Base-by-base conservation (phyloP, 371 early-diverging fungal species). In the Chytridiales sp. region DNA sequence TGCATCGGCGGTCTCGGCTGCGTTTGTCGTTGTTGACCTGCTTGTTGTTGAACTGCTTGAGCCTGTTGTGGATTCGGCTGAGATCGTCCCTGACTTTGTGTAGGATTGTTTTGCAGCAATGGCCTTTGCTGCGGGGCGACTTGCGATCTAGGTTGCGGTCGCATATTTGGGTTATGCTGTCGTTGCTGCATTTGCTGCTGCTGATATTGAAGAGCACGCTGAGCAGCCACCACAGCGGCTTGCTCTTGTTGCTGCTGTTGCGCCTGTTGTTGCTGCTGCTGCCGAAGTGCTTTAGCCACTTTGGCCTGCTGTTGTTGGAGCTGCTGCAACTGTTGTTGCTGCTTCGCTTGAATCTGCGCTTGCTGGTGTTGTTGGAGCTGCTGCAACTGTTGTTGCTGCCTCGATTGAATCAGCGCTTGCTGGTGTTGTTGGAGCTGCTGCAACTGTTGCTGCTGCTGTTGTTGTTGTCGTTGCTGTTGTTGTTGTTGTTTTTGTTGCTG, bases 121-220 rank as follows among this genome's bases (percentile, higher is more conserved):
- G n/a, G 42, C 59, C 22, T 49, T 50, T 11, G 41, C 41, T 4
- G 59, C 59, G 38, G 59, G 50, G 19, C 50, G 50, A 22, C 47
- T 50, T 2, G 59, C 59, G 39, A 59, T 19, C 1, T 50, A 39
- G 17, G 30, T 9, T 13, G 57, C 47, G 41, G 49, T 59, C 59
- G 50, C 22, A 50, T 36, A 30, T 36, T 40, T 0, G 8, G 13
- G 0, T 19, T 26, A 39, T 22, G n/a, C 4, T 53, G 17, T 39
- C 40, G 41, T 8, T 4, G 9, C 17, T 41, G n/a, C 5, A 26
- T 22, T 9, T 8, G 44, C 26, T 32, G 15, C n/a, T 44, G n/a
- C 59, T 59, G 47, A 3, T 6, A 26, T 5, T 26, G 4, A 6
- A 29, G 8, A 36, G 40, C 17, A 31, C 32, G 32, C 38, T 52